Conservation (phyloP, 805 yeast genomes). For the Deakozyma indianensis region DNA sequence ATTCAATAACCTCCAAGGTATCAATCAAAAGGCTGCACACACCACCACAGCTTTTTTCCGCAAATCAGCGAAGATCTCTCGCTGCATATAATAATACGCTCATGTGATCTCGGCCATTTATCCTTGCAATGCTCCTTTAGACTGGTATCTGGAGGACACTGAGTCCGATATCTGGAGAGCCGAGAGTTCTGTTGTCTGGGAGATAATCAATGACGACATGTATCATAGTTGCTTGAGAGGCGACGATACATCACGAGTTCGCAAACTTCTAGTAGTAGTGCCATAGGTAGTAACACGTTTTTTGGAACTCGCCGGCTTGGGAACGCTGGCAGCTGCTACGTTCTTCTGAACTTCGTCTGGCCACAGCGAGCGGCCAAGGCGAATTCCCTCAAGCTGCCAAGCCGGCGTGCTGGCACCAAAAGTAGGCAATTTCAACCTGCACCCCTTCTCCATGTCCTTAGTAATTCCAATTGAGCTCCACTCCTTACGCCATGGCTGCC, state of each 20-base stretch:
- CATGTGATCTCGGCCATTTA: too few species aligned
- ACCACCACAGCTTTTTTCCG: too few species aligned
- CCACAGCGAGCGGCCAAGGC: not conserved
- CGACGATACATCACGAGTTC: not conserved
- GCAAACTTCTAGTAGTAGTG: not conserved
- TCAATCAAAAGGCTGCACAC: too few species aligned
- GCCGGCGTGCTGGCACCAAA: not conserved
- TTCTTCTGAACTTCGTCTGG: not conserved
- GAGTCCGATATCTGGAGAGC: too few species aligned
- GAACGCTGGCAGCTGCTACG: not conserved
- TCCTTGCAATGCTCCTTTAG: too few species aligned
- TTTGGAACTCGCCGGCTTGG: not conserved
- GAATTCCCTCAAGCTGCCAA: not conserved
- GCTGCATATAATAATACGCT: too few species aligned
- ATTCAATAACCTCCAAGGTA: too few species aligned
- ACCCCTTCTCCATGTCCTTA: constrained; percentile 48
- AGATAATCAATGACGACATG: too few species aligned
- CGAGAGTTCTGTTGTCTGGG: too few species aligned
- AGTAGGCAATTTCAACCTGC: not conserved
- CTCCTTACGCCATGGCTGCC: constrained; percentile 39
- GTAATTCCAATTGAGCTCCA: constrained; percentile 55
- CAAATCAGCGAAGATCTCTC: too few species aligned
- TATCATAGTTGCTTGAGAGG: not conserved
- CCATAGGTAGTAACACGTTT: not conserved
- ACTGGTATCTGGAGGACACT: too few species aligned